A percentile compares a stretch with the other conserved stretches of the same genome.
phyloP scores from a whole-genome alignment of 2,329 filamentous ascomycete species.

The Alternaria brassicicola region DNA sequence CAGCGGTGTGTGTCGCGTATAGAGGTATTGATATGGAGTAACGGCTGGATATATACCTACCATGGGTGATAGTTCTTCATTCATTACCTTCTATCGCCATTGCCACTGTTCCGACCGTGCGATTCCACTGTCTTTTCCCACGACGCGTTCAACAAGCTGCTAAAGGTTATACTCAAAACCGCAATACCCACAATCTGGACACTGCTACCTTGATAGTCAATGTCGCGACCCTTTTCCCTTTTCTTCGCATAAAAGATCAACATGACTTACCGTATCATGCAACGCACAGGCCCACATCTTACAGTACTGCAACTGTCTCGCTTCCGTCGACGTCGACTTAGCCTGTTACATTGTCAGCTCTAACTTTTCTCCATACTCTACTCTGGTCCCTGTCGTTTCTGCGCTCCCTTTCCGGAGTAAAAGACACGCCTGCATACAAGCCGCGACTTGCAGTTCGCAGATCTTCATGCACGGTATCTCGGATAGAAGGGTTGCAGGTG shows the following conservation, averaged over 20 bases:
- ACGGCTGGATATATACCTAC: neutral
- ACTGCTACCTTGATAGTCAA: neutral
- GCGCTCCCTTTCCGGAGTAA: neutral
- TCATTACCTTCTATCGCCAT: neutral
- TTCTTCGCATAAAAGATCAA: neutral
- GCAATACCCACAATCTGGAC: neutral
- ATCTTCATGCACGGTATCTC: neutral
- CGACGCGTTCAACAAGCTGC: neutral
- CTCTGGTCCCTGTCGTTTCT: neutral
- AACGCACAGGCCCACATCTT: neutral
- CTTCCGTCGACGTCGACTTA: neutral
- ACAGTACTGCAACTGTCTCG: neutral
- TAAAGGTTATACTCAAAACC: neutral
- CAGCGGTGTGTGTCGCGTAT: neutral
- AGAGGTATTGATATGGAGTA: neutral
- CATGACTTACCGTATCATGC: neutral
- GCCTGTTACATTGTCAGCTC: neutral
- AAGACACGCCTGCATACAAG: neutral
- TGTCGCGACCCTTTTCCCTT: neutral
- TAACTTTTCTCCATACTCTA: neutral
- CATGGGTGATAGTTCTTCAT: neutral
- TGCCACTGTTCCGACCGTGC: neutral
- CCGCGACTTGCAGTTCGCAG: neutral
- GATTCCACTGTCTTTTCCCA: neutral
- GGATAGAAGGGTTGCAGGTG: neutral